Evolutionary conservation across 2,329 filamentous ascomycete genomes (phyloP), one percentile per base, ranked within the genome.

Genomic region (Penicillium sp.): DNA sequence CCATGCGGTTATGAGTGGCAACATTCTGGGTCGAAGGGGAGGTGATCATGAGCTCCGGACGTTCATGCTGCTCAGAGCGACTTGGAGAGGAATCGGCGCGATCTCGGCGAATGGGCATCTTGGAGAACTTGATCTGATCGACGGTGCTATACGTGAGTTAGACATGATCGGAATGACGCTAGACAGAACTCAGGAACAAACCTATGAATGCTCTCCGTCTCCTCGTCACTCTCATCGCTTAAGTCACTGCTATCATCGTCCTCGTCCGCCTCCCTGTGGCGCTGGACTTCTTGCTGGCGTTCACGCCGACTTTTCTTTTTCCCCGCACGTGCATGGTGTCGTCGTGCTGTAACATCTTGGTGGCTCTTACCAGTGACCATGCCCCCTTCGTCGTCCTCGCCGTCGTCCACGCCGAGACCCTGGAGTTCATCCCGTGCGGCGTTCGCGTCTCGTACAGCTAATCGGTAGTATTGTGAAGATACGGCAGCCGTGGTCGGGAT

Each of bases 61-160:
- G 62, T 42, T 77, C 75, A 34, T 63, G 64, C 24, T 62, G 67
- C 50, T 72, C 70, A 24, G 70, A 73, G 38, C 88, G 84, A 29
- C 87, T 83, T 3, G 91, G 91, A 39, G 91, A 96, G 0, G 90
- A 96, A 9, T 88, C 91, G 22, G 90, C 87, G 46, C 91, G 83
- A 20, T 58, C 56, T 56, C 82, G 83, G 24, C 90, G 81, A 35
- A 95, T 79, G 1, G 93, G 91, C 87, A 96, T 91, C 70, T 97
- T 97, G 40, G 86, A 83, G 69, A 98, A 98, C 63, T 91, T 90
- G 66, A 97, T 95, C 66, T 94, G 88, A 64, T 94, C 88, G 2
- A 86, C 85, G 36, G 87, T 85, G 44, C 86, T 77, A 41, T n/a
- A 38, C 22, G 31, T 13, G 28, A 29, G 48, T 66, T 23, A 66